Evolutionary conservation across 176 grass and related monocot species (phyloP).

Genomic region (Lolium perenne): DNA sequence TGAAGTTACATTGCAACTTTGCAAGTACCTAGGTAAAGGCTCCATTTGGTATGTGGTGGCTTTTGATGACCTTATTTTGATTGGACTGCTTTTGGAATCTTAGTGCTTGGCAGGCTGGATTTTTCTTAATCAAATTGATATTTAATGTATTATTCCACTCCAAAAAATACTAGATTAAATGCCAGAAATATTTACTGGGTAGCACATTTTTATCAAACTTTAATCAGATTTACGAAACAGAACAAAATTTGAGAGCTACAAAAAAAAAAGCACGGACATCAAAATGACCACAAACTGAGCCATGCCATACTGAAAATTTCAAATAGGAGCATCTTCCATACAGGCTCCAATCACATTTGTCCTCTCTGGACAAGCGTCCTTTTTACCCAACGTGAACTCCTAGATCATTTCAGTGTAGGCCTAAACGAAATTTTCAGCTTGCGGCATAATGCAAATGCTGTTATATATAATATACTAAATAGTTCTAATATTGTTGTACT

Average conservation of each 20-base stretch:
- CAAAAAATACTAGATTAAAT: not conserved
- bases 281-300: conserved; percentile 5
- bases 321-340: not conserved
- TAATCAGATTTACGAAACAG: not conserved
- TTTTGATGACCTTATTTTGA: not conserved
- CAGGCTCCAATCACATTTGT: not conserved
- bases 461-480: not conserved
- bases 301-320: not conserved
- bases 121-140: not conserved
- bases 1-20: not conserved
- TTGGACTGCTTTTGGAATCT: not conserved
- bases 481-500: not conserved
- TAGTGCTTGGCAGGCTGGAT: not conserved
- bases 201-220: not conserved
- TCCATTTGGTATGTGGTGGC: not conserved
- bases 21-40: not conserved
- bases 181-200: not conserved
- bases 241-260: not conserved
- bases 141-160: not conserved
- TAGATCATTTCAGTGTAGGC: conserved; percentile 8
- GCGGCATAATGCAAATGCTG: not conserved
- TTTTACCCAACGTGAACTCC: conserved; percentile 6
- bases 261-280: not conserved
- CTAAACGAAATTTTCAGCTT: not conserved
- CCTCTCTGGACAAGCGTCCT: not conserved